Base-by-base conservation (phyloP, 1,139 yeast species). In the Protomyces lactucae-debilis region DNA sequence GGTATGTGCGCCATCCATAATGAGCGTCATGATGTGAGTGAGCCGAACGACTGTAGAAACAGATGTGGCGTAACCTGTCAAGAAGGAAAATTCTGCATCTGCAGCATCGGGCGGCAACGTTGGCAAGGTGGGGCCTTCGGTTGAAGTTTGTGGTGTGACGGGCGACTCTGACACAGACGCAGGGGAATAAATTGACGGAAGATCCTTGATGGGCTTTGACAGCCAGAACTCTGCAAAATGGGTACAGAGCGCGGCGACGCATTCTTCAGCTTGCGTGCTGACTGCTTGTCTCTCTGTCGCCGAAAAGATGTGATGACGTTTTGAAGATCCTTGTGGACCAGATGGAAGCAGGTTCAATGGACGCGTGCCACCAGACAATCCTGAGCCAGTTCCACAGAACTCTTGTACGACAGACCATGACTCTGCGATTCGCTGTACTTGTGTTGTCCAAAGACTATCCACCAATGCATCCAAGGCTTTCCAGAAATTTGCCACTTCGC, bases 21-120 rank as follows among this genome's bases (percentile, higher is more conserved):
- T 70, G 12, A 76, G 71, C 59, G 76, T 75, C 56, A 79, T 72
- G 56, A 83, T 74, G 66, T 76, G 72, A 55, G 81, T 78, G 43
- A 83, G 71, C 68, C 81, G 83, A 67, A 80, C 77, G 21, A 81
- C 74, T 1, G 86, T 78, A 59, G 87, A 79, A 37, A 86, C 74
- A 8, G 86, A 81, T 69, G 85, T 86, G 0, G 88, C 78, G 65
- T 77, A 76, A 0, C 85, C 85, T 1, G 91, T 90, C 35, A 85
- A 71, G 69, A 84, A 85, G 1, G 85, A 40, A 28, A 55, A 52
- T 28, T 60, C 63, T 2, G 54, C 55, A 2, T 52, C 57, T 2
- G 43, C 52, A 2, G 43, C 21, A n/a, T 52, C 52, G 12, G 54
- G 54, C 9, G 55, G 64, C 32, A 28, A 18, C 6, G 23, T 43